Conservation (phyloP, 805 yeast species). For the Barnettozyma salicaria region DNA sequence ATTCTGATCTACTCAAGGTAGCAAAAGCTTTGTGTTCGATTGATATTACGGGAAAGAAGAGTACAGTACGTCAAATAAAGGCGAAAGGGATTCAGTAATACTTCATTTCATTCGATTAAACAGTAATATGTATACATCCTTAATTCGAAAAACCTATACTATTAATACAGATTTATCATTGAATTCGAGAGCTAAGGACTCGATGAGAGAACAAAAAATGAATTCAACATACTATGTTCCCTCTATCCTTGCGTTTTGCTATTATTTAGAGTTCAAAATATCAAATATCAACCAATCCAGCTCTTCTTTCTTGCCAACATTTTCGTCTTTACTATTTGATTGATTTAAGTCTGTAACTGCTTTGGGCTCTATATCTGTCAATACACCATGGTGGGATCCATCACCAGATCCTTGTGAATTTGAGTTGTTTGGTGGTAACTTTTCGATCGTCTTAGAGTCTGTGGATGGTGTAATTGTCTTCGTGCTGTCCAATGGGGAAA, state of each 20-base stretch:
- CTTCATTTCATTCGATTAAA: too few species aligned
- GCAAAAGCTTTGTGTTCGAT: constrained; percentile 2
- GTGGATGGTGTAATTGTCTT: background rate
- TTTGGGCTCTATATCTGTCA: background rate
- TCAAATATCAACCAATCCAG: constrained; percentile 68
- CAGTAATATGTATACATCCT: too few species aligned
- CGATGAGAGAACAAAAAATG: background rate
- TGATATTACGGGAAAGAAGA: constrained; percentile 1
- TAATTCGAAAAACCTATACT: too few species aligned
- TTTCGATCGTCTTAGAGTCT: too few species aligned
- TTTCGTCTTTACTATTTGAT: constrained; percentile 14
- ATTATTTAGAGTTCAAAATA: constrained; percentile 30
- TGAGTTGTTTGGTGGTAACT: too few species aligned
- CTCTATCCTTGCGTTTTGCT: too few species aligned
- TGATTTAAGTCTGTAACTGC: background rate
- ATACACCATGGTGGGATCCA: background rate
- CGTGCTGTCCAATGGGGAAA: constrained; percentile 2
- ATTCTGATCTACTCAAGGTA: background rate
- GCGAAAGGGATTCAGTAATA: background rate
- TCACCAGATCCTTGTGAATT: too few species aligned
- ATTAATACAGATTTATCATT: too few species aligned
- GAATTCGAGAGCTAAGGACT: too few species aligned
- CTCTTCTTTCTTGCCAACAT: constrained; percentile 60
- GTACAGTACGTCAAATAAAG: background rate
- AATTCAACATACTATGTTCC: background rate